Base-by-base conservation (phyloP, 805 yeast species). In the Saturnispora mendoncae region DNA sequence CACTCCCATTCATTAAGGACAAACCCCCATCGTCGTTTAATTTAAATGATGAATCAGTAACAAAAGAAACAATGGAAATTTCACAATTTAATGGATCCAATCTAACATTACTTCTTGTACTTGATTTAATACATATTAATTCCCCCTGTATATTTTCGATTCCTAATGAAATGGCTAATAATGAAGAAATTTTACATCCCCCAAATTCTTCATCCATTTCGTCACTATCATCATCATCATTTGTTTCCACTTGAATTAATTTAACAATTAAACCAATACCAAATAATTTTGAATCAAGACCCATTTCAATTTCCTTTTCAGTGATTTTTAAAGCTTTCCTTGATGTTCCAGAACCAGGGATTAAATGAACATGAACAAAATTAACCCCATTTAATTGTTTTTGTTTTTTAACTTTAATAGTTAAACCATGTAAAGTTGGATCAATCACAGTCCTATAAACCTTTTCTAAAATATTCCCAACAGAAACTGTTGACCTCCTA, bases 101-200 rank as follows among this genome's bases (percentile, higher is more conserved):
- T 32, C 29, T 36, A 8, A 47, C 25, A 18, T 40, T 37, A 18
- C 32, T 42, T 15, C 28, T 44, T 8, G 39, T 39, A 12, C 42
- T 34, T 42, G 51, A 46, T 36, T 75, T 77, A 7, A 85, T 47
- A 4, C 71, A 63, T 3, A 82, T 59, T 23, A 75, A 61, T 43
- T 68, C 66, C 0, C 88, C 90, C 6, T 75, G 64, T 1, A 65
- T 51, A 13, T 54, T 48, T 26, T 69, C 71, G 1, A 76, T 60
- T 0, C 77, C 75, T 20, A 84, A 62, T 0, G 87, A 77, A 17
- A 69, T 59, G 0, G 84, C 68, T 27, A 82, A 60, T 3, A 1
- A 13, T 7, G 48, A 46, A 2, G 50, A 47, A 17, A 47, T 8
- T 13, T 32, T 18, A n/a, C 38, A 13, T n/a, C 4, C 14, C 58